These are phyloP conservation scores for Spathaspora gorwiae DNA, from an alignment of 805 yeast genomes.

Conservation along the genomic window DNA sequence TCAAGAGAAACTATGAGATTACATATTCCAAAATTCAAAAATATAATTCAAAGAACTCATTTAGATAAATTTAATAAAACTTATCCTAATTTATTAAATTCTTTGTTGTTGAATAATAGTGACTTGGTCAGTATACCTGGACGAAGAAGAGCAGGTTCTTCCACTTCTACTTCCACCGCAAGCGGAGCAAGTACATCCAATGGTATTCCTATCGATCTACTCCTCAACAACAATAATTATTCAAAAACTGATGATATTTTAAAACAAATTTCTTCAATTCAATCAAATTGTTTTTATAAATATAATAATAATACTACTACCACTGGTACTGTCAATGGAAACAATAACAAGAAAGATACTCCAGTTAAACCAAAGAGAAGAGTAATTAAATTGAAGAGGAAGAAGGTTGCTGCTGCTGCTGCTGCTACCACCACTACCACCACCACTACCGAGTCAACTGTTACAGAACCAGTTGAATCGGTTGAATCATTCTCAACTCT, in stretches of 20 bases:
- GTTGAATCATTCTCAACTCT: not conserved
- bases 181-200: conserved; percentile 15
- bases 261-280: conserved; percentile 42
- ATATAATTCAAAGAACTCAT: conserved; percentile 55
- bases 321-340: conserved; percentile 4
- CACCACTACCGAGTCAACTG: not conserved
- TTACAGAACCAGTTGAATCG: not conserved
- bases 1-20: conserved; percentile 81
- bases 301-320: conserved; percentile 15
- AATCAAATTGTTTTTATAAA: conserved; percentile 38
- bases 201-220: conserved; percentile 35
- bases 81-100: conserved; percentile 32
- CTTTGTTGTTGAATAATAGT: conserved; percentile 26
- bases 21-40: conserved; percentile 53
- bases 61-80: conserved; percentile 36
- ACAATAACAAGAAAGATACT: conserved; percentile 11
- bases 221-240: conserved; percentile 25
- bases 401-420: not conserved
- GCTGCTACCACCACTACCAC: not conserved
- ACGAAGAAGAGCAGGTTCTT: not conserved
- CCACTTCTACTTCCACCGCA: not conserved
- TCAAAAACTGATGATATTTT: conserved; percentile 32
- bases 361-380: conserved; percentile 40
- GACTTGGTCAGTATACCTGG: conserved; percentile 2
- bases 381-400: conserved; percentile 28